A percentile compares a stretch with the other conserved stretches of the same genome.
Evolutionary conservation across 2,329 filamentous ascomycete genomes (phyloP).

Genomic region (Zarea fungicola): DNA sequence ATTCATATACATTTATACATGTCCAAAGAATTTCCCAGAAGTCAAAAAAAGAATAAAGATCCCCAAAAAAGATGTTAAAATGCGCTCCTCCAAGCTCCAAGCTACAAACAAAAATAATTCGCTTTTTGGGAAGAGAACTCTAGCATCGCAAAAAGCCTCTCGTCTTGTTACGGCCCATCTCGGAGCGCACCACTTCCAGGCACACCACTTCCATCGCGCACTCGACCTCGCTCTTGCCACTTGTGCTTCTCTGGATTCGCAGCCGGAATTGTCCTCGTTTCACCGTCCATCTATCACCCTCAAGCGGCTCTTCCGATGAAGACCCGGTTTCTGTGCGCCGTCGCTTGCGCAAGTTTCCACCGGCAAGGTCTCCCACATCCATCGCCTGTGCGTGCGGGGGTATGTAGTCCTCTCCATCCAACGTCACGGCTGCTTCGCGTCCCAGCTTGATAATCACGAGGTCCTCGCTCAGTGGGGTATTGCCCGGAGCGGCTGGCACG

Average conservation of each 20-base stretch:
- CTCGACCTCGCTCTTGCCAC: conserved; percentile 54
- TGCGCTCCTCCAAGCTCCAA: too few relatives aligned
- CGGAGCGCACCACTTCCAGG: conserved; percentile 63
- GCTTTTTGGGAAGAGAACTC: not conserved
- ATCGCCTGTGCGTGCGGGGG: conserved; percentile 26
- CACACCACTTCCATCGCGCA: conserved; percentile 72
- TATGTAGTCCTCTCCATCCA: conserved; percentile 51
- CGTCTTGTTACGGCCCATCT: conserved; percentile 60
- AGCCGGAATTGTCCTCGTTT: conserved; percentile 67
- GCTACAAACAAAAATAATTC: not conserved
- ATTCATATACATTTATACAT: too few relatives aligned
- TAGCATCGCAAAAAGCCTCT: conserved; percentile 54
- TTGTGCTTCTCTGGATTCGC: conserved; percentile 51
- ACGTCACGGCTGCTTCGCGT: conserved; percentile 49
- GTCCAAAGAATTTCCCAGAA: not conserved
- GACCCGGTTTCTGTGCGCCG: conserved; percentile 32
- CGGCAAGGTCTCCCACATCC: conserved; percentile 18
- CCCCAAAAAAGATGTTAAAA: too few relatives aligned
- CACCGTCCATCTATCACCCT: conserved; percentile 51
- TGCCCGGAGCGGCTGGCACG: conserved; percentile 61
- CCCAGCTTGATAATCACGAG: conserved; percentile 61
- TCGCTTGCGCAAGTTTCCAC: conserved; percentile 37
- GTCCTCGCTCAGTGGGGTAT: conserved; percentile 65
- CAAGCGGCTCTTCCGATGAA: conserved; percentile 15
- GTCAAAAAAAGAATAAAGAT: not conserved